phyloP scores from a whole-genome alignment of 2,329 filamentous ascomycete genomes.

The Fusarium sp. region DNA sequence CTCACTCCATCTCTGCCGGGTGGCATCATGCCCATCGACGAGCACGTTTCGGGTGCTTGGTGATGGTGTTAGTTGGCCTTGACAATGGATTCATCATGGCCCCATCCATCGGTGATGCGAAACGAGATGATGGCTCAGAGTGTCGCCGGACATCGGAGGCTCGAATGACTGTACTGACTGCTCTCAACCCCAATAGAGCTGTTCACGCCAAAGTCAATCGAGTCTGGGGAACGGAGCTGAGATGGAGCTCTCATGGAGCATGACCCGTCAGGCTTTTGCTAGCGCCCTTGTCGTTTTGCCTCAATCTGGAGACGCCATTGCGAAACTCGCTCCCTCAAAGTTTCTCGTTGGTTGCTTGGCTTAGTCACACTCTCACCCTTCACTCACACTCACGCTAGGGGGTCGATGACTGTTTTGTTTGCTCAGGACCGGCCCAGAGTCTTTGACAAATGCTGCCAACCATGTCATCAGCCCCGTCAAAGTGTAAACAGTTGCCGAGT shows the following conservation, averaged over 20 bases:
- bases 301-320: slow-evolving; percentile 8
- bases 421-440: background rate
- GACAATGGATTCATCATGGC: slow-evolving; percentile 3
- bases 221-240: slow-evolving; percentile 38
- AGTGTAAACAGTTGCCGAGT: slow-evolving; percentile 16
- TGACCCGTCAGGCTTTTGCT: slow-evolving; percentile 16
- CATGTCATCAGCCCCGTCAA: background rate
- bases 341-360: background rate
- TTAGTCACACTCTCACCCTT: background rate
- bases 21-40: slow-evolving; percentile 22
- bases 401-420: background rate
- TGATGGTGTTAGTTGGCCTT: background rate
- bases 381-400: background rate
- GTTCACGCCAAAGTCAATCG: background rate
- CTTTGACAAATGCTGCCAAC: background rate
- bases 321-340: slow-evolving; percentile 2
- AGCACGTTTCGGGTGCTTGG: slow-evolving; percentile 25
- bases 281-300: slow-evolving; percentile 10
- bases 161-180: background rate
- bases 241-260: slow-evolving; percentile 5
- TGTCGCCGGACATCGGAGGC: slow-evolving; percentile 34
- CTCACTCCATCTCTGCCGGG: background rate
- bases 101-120: slow-evolving; percentile 26
- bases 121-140: slow-evolving; percentile 1
- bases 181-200: slow-evolving; percentile 24